Conservation (phyloP, 1,139 yeast genomes). For the Yamadazyma membranifaciens region DNA sequence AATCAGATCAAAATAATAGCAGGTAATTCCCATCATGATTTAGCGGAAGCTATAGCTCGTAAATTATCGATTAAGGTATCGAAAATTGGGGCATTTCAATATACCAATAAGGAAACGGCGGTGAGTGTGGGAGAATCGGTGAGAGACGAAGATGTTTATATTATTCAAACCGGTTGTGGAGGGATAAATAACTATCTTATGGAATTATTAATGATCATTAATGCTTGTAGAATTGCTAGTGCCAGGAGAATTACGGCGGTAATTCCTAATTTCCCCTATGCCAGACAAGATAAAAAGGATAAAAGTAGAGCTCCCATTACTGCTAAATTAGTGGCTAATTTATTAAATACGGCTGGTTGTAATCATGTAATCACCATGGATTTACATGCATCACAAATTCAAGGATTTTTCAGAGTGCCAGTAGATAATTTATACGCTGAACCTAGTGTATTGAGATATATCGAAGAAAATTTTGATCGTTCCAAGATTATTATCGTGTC, state of each 20-base stretch:
- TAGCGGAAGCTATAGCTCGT: conserved; percentile 67
- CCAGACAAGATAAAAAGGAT: conserved; percentile 96
- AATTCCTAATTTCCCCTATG: conserved; percentile 94
- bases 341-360: conserved; percentile 95
- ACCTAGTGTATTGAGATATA: conserved; percentile 88
- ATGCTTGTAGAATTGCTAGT: conserved; percentile 93
- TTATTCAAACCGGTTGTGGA: conserved; percentile 92
- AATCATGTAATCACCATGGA: conserved; percentile 98
- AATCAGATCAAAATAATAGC: conserved; percentile 68
- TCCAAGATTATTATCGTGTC: conserved; percentile 82
- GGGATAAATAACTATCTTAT: conserved; percentile 84
- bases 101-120: conserved; percentile 82
- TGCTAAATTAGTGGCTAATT: conserved; percentile 92
- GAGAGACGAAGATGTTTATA: conserved; percentile 93
- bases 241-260: conserved; percentile 96
- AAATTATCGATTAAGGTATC: conserved; percentile 59
- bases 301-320: conserved; percentile 96
- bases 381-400: conserved; percentile 95
- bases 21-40: conserved; percentile 85
- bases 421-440: conserved; percentile 96
- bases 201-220: conserved; percentile 87
- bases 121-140: conserved; percentile 93
- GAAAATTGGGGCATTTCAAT: conserved; percentile 65
- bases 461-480: conserved; percentile 65
- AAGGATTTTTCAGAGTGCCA: conserved; percentile 94